Base-by-base conservation (phyloP, 495 filamentous ascomycete species). In the Penicillium malachiteum region DNA sequence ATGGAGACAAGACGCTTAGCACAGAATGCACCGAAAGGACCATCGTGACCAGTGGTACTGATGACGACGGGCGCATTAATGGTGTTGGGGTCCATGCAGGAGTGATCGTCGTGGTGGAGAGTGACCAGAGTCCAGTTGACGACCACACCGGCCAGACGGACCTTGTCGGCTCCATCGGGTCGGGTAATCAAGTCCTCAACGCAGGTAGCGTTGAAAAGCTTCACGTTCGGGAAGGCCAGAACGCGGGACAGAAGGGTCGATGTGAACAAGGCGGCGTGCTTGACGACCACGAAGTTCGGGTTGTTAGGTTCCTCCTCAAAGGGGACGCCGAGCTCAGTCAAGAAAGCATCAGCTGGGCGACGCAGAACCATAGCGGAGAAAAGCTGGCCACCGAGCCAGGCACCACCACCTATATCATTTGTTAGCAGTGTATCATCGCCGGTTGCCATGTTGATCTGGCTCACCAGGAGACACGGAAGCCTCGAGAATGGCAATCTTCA, bases 21-120 rank as follows among this genome's bases (percentile, higher is more conserved):
- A 55, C 77, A 84, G 81, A 96, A 96, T 39, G 91, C 91, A 52
- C 91, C 91, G 66, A 93, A 93, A 12, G 91, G 91, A 6, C 90
- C 91, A 58, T 96, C 91, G 61, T 96, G 91, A 34, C 91, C 91
- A 9, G 91, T 95, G 39, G 91, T 95, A 54, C 84, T 88, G 72
- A 96, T 87, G 58, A 94, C 77, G 52, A 96, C 69, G 3, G 91
- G 89, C 3, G 89, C 88, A 67, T 95, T 95, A 80, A 96, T 92
- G 68, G 91, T 95, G 81, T 92, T 96, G 57, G 91, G 91, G 71
- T 96, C 91, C 90, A 94, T 95, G 86, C 90, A 94, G 55, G 82
- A 87, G 76, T 94, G 90, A 74, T 92, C 90, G 70, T 92, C 89
- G 69, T 96, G 91, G 73, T 96, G 89, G 78, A 94, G 89, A 54